A percentile compares a stretch with the other conserved stretches of the same genome.
phyloP scores from a whole-genome alignment of 257 asterid species.

The Nicotiana attenuata region DNA sequence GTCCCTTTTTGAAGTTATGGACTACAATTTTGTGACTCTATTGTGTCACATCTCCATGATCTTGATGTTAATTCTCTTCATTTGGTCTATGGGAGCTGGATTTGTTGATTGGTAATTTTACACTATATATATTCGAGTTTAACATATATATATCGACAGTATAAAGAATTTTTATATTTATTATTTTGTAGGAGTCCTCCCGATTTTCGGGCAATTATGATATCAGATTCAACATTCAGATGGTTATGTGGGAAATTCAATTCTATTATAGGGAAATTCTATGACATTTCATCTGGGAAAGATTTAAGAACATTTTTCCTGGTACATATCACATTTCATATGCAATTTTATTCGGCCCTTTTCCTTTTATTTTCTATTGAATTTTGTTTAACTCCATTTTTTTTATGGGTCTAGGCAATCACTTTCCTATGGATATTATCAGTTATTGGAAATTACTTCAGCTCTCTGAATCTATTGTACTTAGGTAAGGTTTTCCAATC shows the following conservation, averaged over 20 bases:
- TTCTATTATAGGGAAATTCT: slow-evolving; percentile 36
- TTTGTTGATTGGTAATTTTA: slow-evolving; percentile 35
- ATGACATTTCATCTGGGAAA: slow-evolving; percentile 65
- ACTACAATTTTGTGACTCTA: slow-evolving; percentile 43
- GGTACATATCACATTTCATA: slow-evolving; percentile 31
- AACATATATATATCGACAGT: not conserved
- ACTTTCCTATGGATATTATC: slow-evolving; percentile 57
- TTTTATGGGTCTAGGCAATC: slow-evolving; percentile 36
- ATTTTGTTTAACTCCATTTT: not conserved
- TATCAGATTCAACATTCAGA: slow-evolving; percentile 56
- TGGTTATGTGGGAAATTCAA: slow-evolving; percentile 56
- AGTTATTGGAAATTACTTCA: slow-evolving; percentile 56
- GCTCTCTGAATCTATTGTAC: slow-evolving; percentile 65
- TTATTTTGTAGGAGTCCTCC: slow-evolving; percentile 54
- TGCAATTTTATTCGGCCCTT: not conserved
- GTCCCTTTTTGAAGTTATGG: slow-evolving; percentile 53
- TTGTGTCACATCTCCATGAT: slow-evolving; percentile 48
- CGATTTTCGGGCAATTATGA: slow-evolving; percentile 34
- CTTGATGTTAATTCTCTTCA: slow-evolving; percentile 43
- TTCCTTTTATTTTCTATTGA: not conserved
- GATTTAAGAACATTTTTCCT: slow-evolving; percentile 57
- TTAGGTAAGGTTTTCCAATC: slow-evolving; percentile 27
- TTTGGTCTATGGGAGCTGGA: slow-evolving; percentile 41
- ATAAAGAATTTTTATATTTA: not conserved
- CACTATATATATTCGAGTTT: not conserved